Evolutionary conservation across 2,329 filamentous ascomycete genomes (phyloP), one percentile per base, ranked within the genome.

Genomic region (Colletotrichum magnum): DNA sequence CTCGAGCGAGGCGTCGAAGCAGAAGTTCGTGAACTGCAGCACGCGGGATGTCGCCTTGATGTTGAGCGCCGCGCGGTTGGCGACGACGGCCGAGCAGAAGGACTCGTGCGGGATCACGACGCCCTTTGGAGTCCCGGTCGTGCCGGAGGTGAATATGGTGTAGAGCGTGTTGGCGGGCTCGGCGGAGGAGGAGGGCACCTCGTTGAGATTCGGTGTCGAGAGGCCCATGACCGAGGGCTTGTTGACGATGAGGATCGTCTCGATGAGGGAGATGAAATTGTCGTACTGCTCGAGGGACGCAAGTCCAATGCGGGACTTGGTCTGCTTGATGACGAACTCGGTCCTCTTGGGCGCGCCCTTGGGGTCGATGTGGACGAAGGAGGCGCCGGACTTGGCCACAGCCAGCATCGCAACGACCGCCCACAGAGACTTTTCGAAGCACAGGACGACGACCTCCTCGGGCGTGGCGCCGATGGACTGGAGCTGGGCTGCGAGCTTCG

Each of bases 121-220:
- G 26, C 86, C 86, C 74, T 88, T 88, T 13, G 74, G 86, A 21
- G 77, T 77, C 3, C 86, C 86, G 0, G 86, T 88, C 21, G 84
- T 87, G 4, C 86, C 86, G 4, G 85, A 87, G 21, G 86, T 87
- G 73, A 87, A 87, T 75, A 87, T 85, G 73, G 86, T 81, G 51
- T 78, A 79, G 3, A 68, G 61, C 7, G 50, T 56, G 12, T 56
- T 59, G 5, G 5, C 15, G 2, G 66, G 61, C 6, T 48, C 39
- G 13, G 50, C 60, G 0, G 28, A 41, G 12, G 41, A 12, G 2
- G 36, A 24, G 2, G 39, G 2, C 2, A 56, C 26, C 4, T 45
- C 54, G n/a, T 43, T 21, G 4, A 47, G 7, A 7, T 16, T 32
- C 3, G 50, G 41, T 1, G 50, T 54, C 24, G 28, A 15, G 1